Evolutionary conservation across 78 protist genomes (phyloP).

Genomic region (Mastigamoeba balamuthi): DNA sequence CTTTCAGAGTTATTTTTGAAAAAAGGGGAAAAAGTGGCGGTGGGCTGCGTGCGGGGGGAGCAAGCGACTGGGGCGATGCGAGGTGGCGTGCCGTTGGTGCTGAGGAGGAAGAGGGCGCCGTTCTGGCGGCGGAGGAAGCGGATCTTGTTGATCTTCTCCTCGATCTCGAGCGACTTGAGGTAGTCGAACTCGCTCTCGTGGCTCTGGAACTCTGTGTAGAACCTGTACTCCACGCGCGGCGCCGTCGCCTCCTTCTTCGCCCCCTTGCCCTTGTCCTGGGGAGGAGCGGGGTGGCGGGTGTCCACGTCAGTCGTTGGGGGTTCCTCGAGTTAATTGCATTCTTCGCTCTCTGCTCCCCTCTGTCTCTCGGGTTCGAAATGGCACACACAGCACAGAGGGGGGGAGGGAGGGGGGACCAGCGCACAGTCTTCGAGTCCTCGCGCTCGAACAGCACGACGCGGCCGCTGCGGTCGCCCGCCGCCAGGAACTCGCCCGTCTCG

Average conservation of each 20-base stretch:
- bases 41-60: neutral
- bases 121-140: slow-evolving; percentile 61
- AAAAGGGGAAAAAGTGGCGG: neutral
- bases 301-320: too few relatives aligned
- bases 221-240: slow-evolving; percentile 66
- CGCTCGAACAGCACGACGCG: slow-evolving; percentile 71
- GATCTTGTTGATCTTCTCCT: slow-evolving; percentile 94
- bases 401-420: neutral
- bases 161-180: slow-evolving; percentile 91
- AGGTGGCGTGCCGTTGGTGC: slow-evolving; percentile 63
- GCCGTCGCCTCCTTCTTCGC: neutral
- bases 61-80: neutral
- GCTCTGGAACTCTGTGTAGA: slow-evolving; percentile 92
- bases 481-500: slow-evolving; percentile 83
- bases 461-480: slow-evolving; percentile 95
- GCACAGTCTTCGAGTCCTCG: slow-evolving; percentile 1
- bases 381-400: neutral
- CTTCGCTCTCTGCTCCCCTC: slow-evolving; percentile 1
- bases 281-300: too few relatives aligned
- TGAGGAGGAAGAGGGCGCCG: slow-evolving; percentile 60
- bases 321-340: neutral
- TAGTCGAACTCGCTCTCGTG: slow-evolving; percentile 97
- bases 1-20: too few relatives aligned
- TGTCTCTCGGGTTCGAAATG: neutral
- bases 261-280: neutral